Evolutionary conservation across 768 basidiomycete species (phyloP), one percentile per base, ranked within the genome.

Genomic region (Candolleomyces aberdarensis): DNA sequence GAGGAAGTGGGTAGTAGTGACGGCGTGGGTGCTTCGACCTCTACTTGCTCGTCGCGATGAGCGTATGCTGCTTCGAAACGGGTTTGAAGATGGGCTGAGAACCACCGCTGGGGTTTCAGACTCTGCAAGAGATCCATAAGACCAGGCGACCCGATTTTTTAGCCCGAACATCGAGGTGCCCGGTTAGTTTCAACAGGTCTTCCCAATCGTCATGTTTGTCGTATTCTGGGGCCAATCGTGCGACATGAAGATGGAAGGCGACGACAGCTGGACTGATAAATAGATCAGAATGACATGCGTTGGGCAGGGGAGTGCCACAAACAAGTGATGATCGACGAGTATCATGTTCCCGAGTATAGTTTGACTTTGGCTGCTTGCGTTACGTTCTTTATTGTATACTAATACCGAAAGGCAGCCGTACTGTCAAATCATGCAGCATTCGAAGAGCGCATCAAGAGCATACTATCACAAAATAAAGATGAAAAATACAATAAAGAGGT

Each of bases 191-290:
- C 14, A 98, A 74, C 0, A 99, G 78, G 8, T 67, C 78, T 6
- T 69, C 66, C 7, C 87, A 72, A 67, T 98, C 82, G 15, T 95
- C 95, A 64, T 94, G 80, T 9, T 86, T 85, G 61, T 91, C 94
- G 57, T 95, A 1, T 80, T 80, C 46, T 84, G 82, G 0, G 96
- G 97, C 97, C 96, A 99, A 73, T 98, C 97, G 70, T 99, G 96
- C 2, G 96, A 98, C 40, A 98, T 80, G 78, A 98, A 92, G 26
- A 98, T 82, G 31, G 85, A 74, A 5, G 87, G 82, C 9, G 80
- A 77, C 3, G 86, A 79, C 43, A 90, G 78, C 90, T 82, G 54
- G 29, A n/a, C 19, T 15, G n/a, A 40, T 13, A 43, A 15, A 39
- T 57, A 81, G 59, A 59, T 31, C 43, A 60, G 46, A 13, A 13